These are phyloP conservation scores for Backusella parvicylindrica DNA, from an alignment of 192 early-diverging fungal genomes.

Conservation along the genomic window DNA sequence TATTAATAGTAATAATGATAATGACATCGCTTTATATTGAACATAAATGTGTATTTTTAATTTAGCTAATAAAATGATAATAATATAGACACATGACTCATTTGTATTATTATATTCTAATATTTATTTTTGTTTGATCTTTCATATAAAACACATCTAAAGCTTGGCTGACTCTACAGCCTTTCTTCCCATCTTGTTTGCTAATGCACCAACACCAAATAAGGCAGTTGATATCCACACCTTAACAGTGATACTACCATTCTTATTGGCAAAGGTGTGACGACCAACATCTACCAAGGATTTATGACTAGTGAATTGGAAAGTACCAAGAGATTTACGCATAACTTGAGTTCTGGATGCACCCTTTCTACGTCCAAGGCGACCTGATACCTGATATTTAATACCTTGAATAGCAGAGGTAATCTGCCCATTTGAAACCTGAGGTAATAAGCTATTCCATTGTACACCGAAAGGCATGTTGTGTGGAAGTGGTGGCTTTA, in stretches of 20 bases:
- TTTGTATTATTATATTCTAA: neutral
- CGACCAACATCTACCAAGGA: conserved; percentile 36
- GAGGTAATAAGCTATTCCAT: conserved; percentile 37
- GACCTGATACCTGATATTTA: conserved; percentile 38
- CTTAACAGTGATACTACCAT: conserved; percentile 41
- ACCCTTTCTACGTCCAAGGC: conserved; percentile 35
- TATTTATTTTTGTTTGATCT: neutral
- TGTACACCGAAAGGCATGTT: conserved; percentile 31
- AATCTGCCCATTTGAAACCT: conserved; percentile 25
- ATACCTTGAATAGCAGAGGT: conserved; percentile 39
- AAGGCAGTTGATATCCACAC: conserved; percentile 37
- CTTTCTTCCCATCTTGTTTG: conserved; percentile 23
- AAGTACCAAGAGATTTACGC: conserved; percentile 39
- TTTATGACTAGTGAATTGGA: conserved; percentile 38
- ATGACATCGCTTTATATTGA: too few species aligned
- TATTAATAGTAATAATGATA: too few species aligned
- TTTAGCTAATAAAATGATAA: neutral
- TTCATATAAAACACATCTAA: neutral
- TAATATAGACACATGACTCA: neutral
- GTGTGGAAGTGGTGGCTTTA: conserved; percentile 35
- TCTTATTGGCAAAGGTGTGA: conserved; percentile 39
- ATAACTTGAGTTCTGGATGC: conserved; percentile 31
- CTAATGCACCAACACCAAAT: conserved; percentile 35
- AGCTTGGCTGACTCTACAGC: conserved; percentile 9
- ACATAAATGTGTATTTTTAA: too few species aligned